phyloP scores from a whole-genome alignment of 2,329 filamentous ascomycete genomes.

The Arthrobotrys iridis region DNA sequence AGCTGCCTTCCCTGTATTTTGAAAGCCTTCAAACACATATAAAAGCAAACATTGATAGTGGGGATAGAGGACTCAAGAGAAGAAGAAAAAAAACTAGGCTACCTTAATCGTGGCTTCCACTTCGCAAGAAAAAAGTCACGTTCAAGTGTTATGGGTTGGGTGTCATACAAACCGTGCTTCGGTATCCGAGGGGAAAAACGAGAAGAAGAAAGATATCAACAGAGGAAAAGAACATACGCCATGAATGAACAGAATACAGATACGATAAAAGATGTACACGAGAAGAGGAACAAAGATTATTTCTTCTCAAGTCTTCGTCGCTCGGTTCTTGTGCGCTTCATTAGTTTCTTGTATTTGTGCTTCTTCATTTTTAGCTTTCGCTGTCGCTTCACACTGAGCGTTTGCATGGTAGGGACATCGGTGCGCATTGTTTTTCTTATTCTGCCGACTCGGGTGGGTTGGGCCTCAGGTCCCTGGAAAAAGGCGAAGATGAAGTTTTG shows the following conservation, averaged over 20 bases:
- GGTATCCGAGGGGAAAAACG: conserved; percentile 1
- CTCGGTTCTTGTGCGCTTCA: conserved; percentile 88
- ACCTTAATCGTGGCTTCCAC: conserved; percentile 13
- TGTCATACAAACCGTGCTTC: conserved; percentile 10
- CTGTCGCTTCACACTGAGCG: conserved; percentile 91
- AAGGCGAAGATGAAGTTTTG: conserved; percentile 54
- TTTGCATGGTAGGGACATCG: conserved; percentile 72
- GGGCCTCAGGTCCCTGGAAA: conserved; percentile 68
- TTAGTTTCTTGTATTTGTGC: conserved; percentile 99
- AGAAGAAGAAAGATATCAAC: conserved; percentile 29
- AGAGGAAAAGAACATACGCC: conserved; percentile 23
- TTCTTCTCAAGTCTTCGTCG: conserved; percentile 74
- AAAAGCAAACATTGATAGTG: neutral
- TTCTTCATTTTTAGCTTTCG: conserved; percentile 99
- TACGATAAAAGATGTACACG: neutral
- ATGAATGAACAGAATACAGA: conserved; percentile 20
- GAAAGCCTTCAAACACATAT: neutral
- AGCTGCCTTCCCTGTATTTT: conserved; percentile 36
- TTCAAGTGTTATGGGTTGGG: neutral
- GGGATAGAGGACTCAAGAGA: conserved; percentile 2
- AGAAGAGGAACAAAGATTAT: neutral
- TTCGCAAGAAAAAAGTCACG: conserved; percentile 6
- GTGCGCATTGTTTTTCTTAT: conserved; percentile 65
- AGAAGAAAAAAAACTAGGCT: neutral
- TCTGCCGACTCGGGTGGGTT: conserved; percentile 59